These are phyloP conservation scores for Tremella yokohamensis DNA, from an alignment of 768 basidiomycete species.

Conservation along the genomic window DNA sequence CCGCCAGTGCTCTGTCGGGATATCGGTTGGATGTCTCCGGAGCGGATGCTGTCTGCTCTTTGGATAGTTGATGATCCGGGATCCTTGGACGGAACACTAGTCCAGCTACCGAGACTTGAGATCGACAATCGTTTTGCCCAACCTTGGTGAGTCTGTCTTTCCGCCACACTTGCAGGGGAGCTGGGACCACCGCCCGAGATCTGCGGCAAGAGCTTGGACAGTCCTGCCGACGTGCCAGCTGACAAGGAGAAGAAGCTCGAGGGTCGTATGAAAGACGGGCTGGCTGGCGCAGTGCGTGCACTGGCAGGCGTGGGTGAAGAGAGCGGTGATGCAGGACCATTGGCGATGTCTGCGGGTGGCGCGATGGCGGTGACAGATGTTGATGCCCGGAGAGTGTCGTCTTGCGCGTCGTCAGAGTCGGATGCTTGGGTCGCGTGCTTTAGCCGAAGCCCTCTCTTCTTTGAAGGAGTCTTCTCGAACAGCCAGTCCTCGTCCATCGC, in stretches of 20 bases:
- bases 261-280: constrained; percentile 6
- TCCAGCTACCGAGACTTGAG: constrained; percentile 37
- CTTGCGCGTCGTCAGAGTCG: constrained; percentile 4
- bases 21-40: constrained; percentile 17
- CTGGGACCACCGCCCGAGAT: constrained; percentile 18
- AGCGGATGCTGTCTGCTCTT: constrained; percentile 12
- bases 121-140: constrained; percentile 42
- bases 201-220: constrained; percentile 55
- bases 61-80: constrained; percentile 8
- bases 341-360: constrained; percentile 1
- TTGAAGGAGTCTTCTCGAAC: constrained; percentile 14
- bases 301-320: not conserved
- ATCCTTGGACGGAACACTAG: not conserved
- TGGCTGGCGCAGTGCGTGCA: not conserved
- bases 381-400: not conserved
- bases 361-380: not conserved
- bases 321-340: not conserved
- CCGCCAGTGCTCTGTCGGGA: constrained; percentile 60
- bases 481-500: constrained; percentile 31
- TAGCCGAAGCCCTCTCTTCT: not conserved
- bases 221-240: constrained; percentile 52
- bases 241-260: constrained; percentile 26
- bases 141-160: constrained; percentile 12
- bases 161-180: constrained; percentile 6
- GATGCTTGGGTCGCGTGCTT: not conserved